Conservation (phyloP, 495 filamentous ascomycete species). For the Chlorociboria aeruginascens region DNA sequence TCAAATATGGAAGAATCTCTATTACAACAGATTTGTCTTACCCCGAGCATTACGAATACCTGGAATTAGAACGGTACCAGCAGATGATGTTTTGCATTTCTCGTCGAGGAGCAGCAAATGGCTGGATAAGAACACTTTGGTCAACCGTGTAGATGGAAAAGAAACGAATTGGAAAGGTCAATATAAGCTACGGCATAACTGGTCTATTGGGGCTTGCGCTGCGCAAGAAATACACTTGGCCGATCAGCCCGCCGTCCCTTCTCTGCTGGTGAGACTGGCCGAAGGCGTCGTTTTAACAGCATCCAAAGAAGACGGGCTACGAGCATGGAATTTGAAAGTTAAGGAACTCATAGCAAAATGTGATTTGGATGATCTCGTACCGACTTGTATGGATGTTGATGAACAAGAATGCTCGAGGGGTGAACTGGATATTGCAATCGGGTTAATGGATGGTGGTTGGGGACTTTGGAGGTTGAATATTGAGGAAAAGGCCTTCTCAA, state of each 20-base stretch:
- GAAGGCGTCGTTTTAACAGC: constrained; percentile 68
- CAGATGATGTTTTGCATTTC: constrained; percentile 41
- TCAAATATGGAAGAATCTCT: constrained; percentile 83
- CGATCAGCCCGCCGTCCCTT: constrained; percentile 11
- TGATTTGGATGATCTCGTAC: constrained; percentile 29
- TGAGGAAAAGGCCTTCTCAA: constrained; percentile 29
- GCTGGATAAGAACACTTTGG: constrained; percentile 60
- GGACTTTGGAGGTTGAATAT: constrained; percentile 40
- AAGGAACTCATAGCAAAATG: constrained; percentile 40
- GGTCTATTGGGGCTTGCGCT: constrained; percentile 72
- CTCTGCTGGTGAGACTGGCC: constrained; percentile 55
- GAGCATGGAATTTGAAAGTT: constrained; percentile 64
- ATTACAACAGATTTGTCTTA: constrained; percentile 81
- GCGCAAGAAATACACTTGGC: constrained; percentile 64
- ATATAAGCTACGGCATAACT: constrained; percentile 86
- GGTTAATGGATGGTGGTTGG: constrained; percentile 69
- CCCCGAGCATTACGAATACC: constrained; percentile 52
- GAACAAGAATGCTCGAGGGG: constrained; percentile 21
- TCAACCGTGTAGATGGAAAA: constrained; percentile 22
- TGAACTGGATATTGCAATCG: constrained; percentile 42
- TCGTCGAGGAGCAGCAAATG: constrained; percentile 67
- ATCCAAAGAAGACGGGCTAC: constrained; percentile 55
- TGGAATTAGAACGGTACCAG: constrained; percentile 39
- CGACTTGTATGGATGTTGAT: constrained; percentile 33
- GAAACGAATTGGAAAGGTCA: constrained; percentile 68